Base-by-base conservation (phyloP, 371 early-diverging fungal genomes). In the Mucor velutinosus region DNA sequence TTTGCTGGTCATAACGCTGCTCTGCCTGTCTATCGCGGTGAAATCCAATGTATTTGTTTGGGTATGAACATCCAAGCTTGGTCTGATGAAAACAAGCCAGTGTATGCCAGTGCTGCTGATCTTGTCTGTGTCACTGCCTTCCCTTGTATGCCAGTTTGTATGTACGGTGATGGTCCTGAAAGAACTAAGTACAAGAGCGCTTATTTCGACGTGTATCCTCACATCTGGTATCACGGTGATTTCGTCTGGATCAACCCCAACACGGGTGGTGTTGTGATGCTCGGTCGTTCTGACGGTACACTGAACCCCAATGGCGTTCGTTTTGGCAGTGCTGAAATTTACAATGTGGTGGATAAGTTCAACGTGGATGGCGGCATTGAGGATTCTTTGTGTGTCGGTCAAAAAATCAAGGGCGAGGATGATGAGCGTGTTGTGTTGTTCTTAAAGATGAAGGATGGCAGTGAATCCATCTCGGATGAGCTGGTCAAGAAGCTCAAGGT, bases 1-100 rank as follows among this genome's bases (percentile, higher is more conserved):
- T 99, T 99, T 87, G 95, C 92, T 27, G 95, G 95, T 14, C 93
- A 93, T 70, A 95, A 94, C 73, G 80, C 89, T 5, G 89, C 91
- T 19, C 81, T 95, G 4, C 95, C 97, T 0, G 98, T 97, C 12
- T 93, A 97, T 77, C 87, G 93, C 14, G 98, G 99, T 49, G 97
- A 98, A 76, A 95, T 99, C 59, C 96, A 96, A 84, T 90, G 93
- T 73, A 85, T 95, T 27, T 89, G 90, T 45, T 83, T 99, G 41
- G 99, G 99, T 10, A 97, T 99, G 97, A 89, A 89, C 59, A 87
- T 99, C 39, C 95, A 97, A 76, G 90, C 94, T 15, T 97, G 97
- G 97, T 73, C 85, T 49, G 90, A 89, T 7, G 74, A 74, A 11
- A 65, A 89, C n/a, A 88, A 86, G 41, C 87, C 93, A 0, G 90